Evolutionary conservation across 345 rosid species (phyloP).

Genomic region (Balakata baccata): DNA sequence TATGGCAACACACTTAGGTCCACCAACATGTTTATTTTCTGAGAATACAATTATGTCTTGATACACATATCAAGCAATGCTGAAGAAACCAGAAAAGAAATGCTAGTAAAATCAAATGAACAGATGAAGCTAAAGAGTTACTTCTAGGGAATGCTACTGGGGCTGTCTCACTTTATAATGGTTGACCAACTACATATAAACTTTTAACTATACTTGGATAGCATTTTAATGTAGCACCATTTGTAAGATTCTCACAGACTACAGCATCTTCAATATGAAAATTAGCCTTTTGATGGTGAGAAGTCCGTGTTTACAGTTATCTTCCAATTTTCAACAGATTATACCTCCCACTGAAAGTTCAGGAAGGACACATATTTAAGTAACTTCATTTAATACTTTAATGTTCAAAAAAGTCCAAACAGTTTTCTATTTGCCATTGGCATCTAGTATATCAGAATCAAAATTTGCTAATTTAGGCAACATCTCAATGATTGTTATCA

Average conservation of each 20-base stretch:
- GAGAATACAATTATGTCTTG: constrained; percentile 10
- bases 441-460: not conserved
- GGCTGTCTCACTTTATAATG: not conserved
- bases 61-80: not conserved
- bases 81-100: not conserved
- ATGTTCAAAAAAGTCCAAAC: not conserved
- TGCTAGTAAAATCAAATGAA: not conserved
- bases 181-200: not conserved
- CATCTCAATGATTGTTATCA: not conserved
- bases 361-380: not conserved
- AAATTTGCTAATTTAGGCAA: not conserved
- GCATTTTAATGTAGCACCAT: not conserved
- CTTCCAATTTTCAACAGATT: not conserved
- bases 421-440: not conserved
- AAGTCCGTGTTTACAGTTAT: not conserved
- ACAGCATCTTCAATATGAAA: not conserved
- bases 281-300: not conserved
- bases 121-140: not conserved
- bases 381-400: not conserved
- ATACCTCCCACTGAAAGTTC: not conserved
- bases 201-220: too few relatives aligned
- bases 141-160: not conserved
- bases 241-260: not conserved
- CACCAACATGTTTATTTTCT: constrained; percentile 39
- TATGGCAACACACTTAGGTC: constrained; percentile 55